Base-by-base conservation (phyloP, 2,329 filamentous ascomycete species). In the Sporothrix luriei region DNA sequence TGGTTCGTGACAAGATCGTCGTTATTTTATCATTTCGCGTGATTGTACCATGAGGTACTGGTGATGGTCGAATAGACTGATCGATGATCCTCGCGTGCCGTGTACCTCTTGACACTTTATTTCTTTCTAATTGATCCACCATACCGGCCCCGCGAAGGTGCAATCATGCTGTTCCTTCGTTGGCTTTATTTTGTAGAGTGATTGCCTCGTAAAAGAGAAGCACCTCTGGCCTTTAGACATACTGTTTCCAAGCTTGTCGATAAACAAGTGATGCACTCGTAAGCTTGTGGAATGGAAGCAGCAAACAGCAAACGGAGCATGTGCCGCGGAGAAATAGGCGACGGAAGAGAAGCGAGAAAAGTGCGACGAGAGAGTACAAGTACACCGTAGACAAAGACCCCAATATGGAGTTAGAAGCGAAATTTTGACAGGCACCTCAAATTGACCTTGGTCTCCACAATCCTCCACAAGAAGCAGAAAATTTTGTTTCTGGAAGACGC, bases 401-500 rank as follows among this genome's bases (percentile, higher is more conserved):
- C 33, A 33, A 33, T 5, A 33, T 7, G 52, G 48, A 52, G 62
- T 21, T 38, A 19, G 48, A 66, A 66, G 48, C 62, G 62, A 52
- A 26, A 65, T 52, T 52, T 66, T 33, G 62, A 52, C 26, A 54
- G 33, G 62, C 33, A 33, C 33, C 33, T 9, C 6, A 7, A 33
- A 33, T 33, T 33, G 33, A 6, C 33, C 33, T 33, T 4, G 24
- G 26, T 26, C 59, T 48, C 26, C 43, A 43, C 33, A 59, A 21
- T 13, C 61, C 61, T 49, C 24, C 61, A 33, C 43, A 65, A 21
- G 26, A 65, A 52, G 26, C 62, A 51, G 21, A 24, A 24, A 38
- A 26, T 21, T 21, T n/a, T 52, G 16, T 24, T 65, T 65, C 62
- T 65, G 46, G 62, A 65, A 65, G 46, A 38, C 16, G 62, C 16